A percentile compares a stretch with the other conserved stretches of the same genome.
Conservation (phyloP, 192 early-diverging fungal genomes). For the Linnemannia zychae region DNA sequence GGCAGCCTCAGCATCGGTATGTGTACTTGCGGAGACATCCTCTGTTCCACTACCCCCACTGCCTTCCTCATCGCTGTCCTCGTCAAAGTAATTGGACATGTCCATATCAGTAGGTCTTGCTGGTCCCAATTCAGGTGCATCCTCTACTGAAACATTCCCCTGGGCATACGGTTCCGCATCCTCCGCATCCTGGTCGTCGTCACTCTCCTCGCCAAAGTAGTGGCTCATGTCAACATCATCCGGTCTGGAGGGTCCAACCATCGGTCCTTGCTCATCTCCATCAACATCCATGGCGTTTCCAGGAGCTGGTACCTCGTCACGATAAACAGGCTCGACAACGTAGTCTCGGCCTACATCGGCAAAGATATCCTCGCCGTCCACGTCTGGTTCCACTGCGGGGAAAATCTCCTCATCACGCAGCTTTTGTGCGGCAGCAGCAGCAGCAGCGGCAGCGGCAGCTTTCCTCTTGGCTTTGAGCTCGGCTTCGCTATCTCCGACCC, state of each 20-base stretch:
- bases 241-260: constrained; percentile 33
- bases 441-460: constrained; percentile 34
- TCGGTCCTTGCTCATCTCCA: constrained; percentile 27
- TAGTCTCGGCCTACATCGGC: constrained; percentile 88
- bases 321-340: constrained; percentile 60
- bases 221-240: constrained; percentile 45
- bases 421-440: constrained; percentile 35
- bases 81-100: constrained; percentile 36
- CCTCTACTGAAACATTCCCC: constrained; percentile 4
- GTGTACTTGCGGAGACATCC: background rate
- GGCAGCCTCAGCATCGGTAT: background rate
- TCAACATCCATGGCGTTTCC: constrained; percentile 48
- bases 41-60: constrained; percentile 24
- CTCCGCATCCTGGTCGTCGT: constrained; percentile 34
- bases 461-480: constrained; percentile 64
- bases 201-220: constrained; percentile 47
- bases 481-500: constrained; percentile 42
- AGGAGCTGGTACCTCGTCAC: background rate
- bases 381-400: constrained; percentile 52
- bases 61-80: constrained; percentile 35
- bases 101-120: constrained; percentile 34
- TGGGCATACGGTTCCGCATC: constrained; percentile 7
- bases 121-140: constrained; percentile 43
- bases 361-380: constrained; percentile 87
- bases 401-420: constrained; percentile 25